Base-by-base conservation (phyloP, 129 eudicot species). In the Flaveria brownii region DNA sequence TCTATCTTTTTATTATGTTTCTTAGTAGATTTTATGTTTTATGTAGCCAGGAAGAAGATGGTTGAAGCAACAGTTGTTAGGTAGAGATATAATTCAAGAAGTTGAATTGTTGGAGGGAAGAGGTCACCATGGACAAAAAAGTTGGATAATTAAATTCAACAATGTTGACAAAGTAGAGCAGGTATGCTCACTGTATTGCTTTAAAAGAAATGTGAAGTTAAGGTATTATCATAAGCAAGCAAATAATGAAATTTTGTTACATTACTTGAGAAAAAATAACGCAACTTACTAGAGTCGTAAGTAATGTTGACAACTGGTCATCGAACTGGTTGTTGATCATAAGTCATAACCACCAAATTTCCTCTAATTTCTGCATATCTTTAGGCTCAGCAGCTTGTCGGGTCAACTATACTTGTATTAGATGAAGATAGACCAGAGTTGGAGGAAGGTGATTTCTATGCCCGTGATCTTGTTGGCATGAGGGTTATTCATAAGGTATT, bases 31-130 rank as follows among this genome's bases (percentile, higher is more conserved):
- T 50, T 62, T 74, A 13, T 55, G 26, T 75, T 78, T 74, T 71
- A 74, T 84, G 68, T 87, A 94, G 98, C 97, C 96, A 25, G 98
- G 98, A 75, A 94, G 70, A 81, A 89, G 98, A 84, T 94, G 98
- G 98, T 81, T 94, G 82, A 86, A 86, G 82, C 93, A 85, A 79
- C 85, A 77, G 72, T 52, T 81, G 65, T 82, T 82, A 47, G 98
- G 98, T 59, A 86, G 18, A 78, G 96, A 94, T 25, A 78, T 75
- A 43, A 63, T 91, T 79, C 84, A 84, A 84, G 98, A 91, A 80
- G 86, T 91, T 68, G 91, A 85, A 52, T 86, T 91, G 74, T 79
- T 84, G 70, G 90, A 83, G 80, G 98, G 98, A 75, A 82, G 97
- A 78, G 97, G 89, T 55, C 88, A 84, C 75, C 86, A 92, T 52